Percentiles rank a stretch among this genome's conserved stretches.
phyloP scores from a whole-genome alignment of 1,284 basidiomycete species.

The Wolfiporia cocos region DNA sequence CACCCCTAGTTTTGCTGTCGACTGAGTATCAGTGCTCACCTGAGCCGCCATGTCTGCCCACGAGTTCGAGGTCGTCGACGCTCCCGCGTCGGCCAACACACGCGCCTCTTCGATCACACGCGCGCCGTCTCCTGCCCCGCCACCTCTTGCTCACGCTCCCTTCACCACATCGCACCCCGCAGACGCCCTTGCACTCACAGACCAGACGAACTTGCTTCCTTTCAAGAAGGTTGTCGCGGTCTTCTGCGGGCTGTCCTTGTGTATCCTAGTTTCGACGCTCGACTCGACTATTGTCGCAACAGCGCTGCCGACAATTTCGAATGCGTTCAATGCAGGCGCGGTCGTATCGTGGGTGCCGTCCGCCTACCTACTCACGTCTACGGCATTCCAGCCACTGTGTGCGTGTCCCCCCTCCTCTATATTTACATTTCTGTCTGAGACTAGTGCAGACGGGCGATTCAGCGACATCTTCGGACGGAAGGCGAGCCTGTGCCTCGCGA shows the following conservation, averaged over 20 bases:
- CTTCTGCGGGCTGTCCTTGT: conserved; percentile 55
- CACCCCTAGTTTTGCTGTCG: too few species aligned
- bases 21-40: too few species aligned
- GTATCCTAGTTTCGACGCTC: conserved; percentile 48
- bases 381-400: conserved; percentile 55
- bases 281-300: conserved; percentile 69
- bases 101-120: too few species aligned
- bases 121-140: too few species aligned
- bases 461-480: conserved; percentile 78
- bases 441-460: conserved; percentile 48
- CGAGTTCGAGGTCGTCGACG: too few species aligned
- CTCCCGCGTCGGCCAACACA: too few species aligned
- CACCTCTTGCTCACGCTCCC: too few species aligned
- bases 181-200: conserved; percentile 36
- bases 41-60: too few species aligned
- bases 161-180: neutral
- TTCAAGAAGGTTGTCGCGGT: conserved; percentile 58
- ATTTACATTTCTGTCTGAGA: neutral
- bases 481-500: conserved; percentile 48
- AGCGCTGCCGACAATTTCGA: conserved; percentile 61
- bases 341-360: conserved; percentile 68
- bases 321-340: conserved; percentile 63
- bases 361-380: conserved; percentile 57
- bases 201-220: conserved; percentile 76
- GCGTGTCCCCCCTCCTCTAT: conserved; percentile 8